A percentile compares a stretch with the other conserved stretches of the same genome.
These are phyloP conservation scores for Carex arenaria DNA, from an alignment of 202 grass and related monocot species.

Conservation along the genomic window DNA sequence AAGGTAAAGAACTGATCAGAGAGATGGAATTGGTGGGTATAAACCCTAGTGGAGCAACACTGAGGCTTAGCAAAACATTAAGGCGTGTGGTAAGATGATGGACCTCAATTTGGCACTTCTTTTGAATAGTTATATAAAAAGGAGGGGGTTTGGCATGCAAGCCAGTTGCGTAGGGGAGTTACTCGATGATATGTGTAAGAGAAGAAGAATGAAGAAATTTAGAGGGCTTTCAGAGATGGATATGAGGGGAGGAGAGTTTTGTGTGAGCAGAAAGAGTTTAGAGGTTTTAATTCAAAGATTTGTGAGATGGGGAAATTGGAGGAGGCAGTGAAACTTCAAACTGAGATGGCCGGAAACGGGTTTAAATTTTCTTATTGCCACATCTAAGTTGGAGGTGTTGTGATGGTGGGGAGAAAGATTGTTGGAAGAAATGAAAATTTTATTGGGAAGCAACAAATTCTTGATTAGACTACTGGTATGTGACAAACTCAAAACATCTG, in stretches of 20 bases:
- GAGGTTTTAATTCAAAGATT: slow-evolving; percentile 32
- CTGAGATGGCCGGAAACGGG: slow-evolving; percentile 49
- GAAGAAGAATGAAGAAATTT: slow-evolving; percentile 18
- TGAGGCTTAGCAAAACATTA: slow-evolving; percentile 17
- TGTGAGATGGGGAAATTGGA: slow-evolving; percentile 36
- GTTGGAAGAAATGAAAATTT: slow-evolving; percentile 33
- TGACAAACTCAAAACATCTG: background rate
- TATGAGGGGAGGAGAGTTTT: slow-evolving; percentile 45
- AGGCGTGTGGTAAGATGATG: slow-evolving; percentile 30
- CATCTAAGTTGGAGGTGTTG: slow-evolving; percentile 20
- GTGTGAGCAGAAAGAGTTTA: slow-evolving; percentile 22
- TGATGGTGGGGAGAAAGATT: slow-evolving; percentile 43
- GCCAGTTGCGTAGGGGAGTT: slow-evolving; percentile 22
- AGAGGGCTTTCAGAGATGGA: slow-evolving; percentile 40
- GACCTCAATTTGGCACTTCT: slow-evolving; percentile 28
- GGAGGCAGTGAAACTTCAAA: slow-evolving; percentile 41
- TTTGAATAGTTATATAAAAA: slow-evolving; percentile 41
- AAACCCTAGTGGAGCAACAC: slow-evolving; percentile 28
- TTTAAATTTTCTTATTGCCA: slow-evolving; percentile 31
- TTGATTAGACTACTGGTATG: background rate
- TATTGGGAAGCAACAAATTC: background rate
- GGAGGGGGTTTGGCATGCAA: too few relatives aligned
- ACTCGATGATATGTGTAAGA: slow-evolving; percentile 36
- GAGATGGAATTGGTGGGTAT: slow-evolving; percentile 25
- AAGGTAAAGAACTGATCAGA: slow-evolving; percentile 45